A percentile compares a stretch with the other conserved stretches of the same genome.
Evolutionary conservation across 2,329 filamentous ascomycete species (phyloP).

Genomic region (Monilinia polystroma): DNA sequence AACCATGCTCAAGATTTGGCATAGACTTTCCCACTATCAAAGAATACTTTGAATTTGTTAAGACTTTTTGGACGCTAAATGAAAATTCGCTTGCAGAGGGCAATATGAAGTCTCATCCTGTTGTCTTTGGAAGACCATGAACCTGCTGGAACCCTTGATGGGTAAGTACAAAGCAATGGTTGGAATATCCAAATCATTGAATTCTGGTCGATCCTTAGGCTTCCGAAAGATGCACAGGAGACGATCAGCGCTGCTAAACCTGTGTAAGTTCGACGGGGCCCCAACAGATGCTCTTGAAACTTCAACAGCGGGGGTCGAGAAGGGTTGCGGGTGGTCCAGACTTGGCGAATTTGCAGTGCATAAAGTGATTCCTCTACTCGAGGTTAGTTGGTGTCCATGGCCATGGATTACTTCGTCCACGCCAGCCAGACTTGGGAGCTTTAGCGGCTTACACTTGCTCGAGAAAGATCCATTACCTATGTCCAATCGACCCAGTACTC

Average conservation of each 20-base stretch:
- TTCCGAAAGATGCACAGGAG: neutral
- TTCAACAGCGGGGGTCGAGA: neutral
- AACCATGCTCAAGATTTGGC: neutral
- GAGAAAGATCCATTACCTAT: neutral
- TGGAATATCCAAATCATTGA: neutral
- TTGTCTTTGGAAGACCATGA: neutral
- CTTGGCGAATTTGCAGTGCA: neutral
- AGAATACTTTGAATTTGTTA: neutral
- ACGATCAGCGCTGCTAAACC: constrained; percentile 1
- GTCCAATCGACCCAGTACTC: too few relatives aligned
- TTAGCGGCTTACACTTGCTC: neutral
- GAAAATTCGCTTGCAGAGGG: neutral
- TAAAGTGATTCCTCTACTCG: neutral
- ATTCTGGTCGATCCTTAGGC: neutral
- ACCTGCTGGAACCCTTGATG: neutral
- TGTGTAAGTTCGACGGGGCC: neutral
- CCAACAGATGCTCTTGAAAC: neutral
- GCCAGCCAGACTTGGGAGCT: neutral
- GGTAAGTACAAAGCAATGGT: neutral
- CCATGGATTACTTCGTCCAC: neutral
- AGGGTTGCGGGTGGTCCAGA: neutral
- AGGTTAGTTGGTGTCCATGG: neutral
- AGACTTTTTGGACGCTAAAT: constrained; percentile 1
- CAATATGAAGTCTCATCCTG: neutral
- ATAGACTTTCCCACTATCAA: neutral